Evolutionary conservation across 345 rosid genomes (phyloP).

Genomic region (Salix koriyanagi): DNA sequence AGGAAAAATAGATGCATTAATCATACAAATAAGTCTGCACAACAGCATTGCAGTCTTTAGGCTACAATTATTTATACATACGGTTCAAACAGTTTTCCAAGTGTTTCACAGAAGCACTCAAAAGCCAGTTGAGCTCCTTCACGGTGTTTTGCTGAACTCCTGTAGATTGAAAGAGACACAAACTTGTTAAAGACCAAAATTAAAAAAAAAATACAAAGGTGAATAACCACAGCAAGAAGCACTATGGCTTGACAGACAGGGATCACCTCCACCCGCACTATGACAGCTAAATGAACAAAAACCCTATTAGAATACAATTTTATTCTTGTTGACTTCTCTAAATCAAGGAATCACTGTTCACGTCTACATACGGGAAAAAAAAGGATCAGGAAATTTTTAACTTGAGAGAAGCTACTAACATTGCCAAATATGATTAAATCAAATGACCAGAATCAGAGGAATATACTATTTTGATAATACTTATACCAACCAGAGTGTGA

Average conservation of each 20-base stretch:
- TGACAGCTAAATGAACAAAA: no score
- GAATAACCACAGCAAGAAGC: neutral
- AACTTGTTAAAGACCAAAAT: neutral
- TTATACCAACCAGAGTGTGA: neutral
- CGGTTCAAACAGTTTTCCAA: constrained; percentile 97
- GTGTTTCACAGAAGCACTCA: constrained; percentile 93
- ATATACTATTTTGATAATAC: neutral
- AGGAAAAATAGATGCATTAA: neutral
- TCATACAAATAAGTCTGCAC: neutral
- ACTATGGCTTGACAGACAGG: no score
- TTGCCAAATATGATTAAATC: no score
- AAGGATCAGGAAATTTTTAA: no score
- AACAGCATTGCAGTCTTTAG: neutral
- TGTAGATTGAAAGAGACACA: constrained; percentile 22
- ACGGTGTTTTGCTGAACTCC: constrained; percentile 86
- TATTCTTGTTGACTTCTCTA: no score
- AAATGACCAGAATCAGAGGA: neutral
- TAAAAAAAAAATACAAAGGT: neutral
- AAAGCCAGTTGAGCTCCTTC: constrained; percentile 94
- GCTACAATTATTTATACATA: constrained; percentile 27
- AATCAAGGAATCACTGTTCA: no score
- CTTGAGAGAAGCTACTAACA: no score
- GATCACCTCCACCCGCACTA: no score
- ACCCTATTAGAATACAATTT: no score
- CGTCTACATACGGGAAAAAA: no score